Evolutionary conservation across 495 filamentous ascomycete genomes (phyloP), one percentile per base, ranked within the genome.

Genomic region (Trichoderma parareesei): DNA sequence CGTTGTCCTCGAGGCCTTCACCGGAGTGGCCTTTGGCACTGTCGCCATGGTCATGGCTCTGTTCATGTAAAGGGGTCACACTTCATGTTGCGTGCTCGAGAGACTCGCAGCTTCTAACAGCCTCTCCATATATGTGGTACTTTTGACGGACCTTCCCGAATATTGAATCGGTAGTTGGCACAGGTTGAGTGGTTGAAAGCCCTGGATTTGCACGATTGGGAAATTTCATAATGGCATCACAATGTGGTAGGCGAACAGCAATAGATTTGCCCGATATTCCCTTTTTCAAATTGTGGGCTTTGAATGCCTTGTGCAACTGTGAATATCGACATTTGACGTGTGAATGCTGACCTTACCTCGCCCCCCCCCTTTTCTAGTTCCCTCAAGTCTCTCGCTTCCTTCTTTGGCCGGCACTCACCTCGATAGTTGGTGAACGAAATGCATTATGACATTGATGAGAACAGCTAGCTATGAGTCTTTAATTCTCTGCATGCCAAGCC

Each of bases 121-220:
- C 8, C 3, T 35, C 11, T 1, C 2, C 53, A 57, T 57, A 11
- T 33, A 33, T 27, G 18, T 33, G 27, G 20, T 4, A 33, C 11
- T 33, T 35, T 37, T 8, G n/a, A 13, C 35, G 49, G 49, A 57
- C 48, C 4, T 18, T 53, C 18, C 48, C 20, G 13, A 18, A 53
- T 9, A 55, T 55, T 16, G 27, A 5, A 35, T 57, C 11, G 27
- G 27, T 9, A 57, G 20, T 57, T 57, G 16, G 33, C 16, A 20
- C 46, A 49, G n/a, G 46, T 9, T 49, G 18, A 5, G 46, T 18
- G 46, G 46, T 49, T 27, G 27, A 27, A 27, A 49, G 9, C 18
- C 46, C 53, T 57, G 53, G 53, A 57, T 57, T 57, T 57, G 20
- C 18, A 16, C 53, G 11, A 35, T 57, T 57, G 53, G 33, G 33